These are phyloP conservation scores for Arachis monticola DNA, from an alignment of 331 rosid species.

Conservation along the genomic window DNA sequence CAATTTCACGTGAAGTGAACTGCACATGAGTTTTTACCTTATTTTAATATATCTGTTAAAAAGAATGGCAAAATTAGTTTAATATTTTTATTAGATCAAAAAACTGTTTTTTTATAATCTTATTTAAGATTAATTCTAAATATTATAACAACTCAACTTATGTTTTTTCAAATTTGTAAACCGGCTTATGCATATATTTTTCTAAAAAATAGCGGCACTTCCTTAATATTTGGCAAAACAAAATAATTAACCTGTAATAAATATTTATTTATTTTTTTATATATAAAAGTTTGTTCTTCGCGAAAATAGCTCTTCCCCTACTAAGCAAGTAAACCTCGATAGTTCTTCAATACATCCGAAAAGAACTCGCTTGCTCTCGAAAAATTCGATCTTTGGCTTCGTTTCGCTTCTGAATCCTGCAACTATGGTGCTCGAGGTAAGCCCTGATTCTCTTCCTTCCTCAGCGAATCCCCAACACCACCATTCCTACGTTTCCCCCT, in stretches of 20 bases:
- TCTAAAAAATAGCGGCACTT: no score
- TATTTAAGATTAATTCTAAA: no score
- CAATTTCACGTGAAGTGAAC: no score
- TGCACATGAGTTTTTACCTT: no score
- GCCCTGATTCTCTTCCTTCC: neutral
- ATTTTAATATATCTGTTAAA: no score
- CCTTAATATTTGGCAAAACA: neutral
- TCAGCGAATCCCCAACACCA: neutral
- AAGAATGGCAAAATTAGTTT: no score
- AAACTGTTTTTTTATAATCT: no score
- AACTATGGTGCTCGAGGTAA: conserved; percentile 93
- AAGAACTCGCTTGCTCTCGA: neutral
- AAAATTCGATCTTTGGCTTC: conserved; percentile 28
- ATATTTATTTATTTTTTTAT: no score
- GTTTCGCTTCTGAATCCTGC: conserved; percentile 47
- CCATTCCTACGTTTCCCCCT: neutral
- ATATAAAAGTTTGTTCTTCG: neutral
- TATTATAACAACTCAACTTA: no score
- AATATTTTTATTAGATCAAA: no score
- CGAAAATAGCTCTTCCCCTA: neutral
- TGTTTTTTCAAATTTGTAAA: no score
- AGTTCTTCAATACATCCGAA: neutral
- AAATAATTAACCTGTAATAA: neutral
- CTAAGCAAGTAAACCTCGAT: neutral
- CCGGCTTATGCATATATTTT: no score